A percentile compares a stretch with the other conserved stretches of the same genome.
These are phyloP conservation scores for Aureobasidium subglaciale DNA, from an alignment of 2,329 filamentous ascomycete species.

Conservation along the genomic window DNA sequence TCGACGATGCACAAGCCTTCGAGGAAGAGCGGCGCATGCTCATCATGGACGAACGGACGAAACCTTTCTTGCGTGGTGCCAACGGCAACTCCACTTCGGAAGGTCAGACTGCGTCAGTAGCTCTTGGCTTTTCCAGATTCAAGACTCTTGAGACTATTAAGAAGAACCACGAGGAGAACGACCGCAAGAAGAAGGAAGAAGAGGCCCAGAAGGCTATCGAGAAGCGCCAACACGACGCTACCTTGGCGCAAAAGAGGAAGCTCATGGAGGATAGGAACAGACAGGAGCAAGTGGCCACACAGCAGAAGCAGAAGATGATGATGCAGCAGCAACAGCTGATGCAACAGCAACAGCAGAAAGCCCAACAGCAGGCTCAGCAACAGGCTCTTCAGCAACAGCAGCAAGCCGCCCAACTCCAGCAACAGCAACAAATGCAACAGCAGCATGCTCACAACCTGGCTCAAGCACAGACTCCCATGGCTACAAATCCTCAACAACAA, in stretches of 20 bases:
- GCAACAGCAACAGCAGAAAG: slow-evolving; percentile 36
- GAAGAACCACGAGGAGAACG: slow-evolving; percentile 66
- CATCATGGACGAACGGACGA: slow-evolving; percentile 75
- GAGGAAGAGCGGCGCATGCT: slow-evolving; percentile 91
- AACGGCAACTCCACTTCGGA: slow-evolving; percentile 63
- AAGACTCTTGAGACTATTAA: slow-evolving; percentile 85
- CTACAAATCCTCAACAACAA: slow-evolving; percentile 20
- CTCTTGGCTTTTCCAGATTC: slow-evolving; percentile 86
- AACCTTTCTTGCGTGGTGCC: slow-evolving; percentile 49
- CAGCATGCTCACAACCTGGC: slow-evolving; percentile 24
- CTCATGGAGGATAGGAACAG: slow-evolving; percentile 28
- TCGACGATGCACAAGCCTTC: slow-evolving; percentile 85
- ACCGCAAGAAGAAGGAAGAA: slow-evolving; percentile 40
- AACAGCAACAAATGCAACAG: slow-evolving; percentile 34
- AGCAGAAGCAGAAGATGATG: slow-evolving; percentile 43
- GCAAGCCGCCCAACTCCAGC: slow-evolving; percentile 39
- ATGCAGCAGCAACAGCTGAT: slow-evolving; percentile 26
- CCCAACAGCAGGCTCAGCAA: slow-evolving; percentile 37
- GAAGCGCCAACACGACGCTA: slow-evolving; percentile 31
- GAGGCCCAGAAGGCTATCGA: slow-evolving; percentile 47
- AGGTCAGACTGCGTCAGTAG: slow-evolving; percentile 60
- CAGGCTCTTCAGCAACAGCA: slow-evolving; percentile 36
- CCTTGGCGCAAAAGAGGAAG: slow-evolving; percentile 27
- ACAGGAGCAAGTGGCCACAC: slow-evolving; percentile 26
- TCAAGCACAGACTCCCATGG: slow-evolving; percentile 17